Conservation (phyloP, 345 rosid species). For the Nephelium lappaceum region DNA sequence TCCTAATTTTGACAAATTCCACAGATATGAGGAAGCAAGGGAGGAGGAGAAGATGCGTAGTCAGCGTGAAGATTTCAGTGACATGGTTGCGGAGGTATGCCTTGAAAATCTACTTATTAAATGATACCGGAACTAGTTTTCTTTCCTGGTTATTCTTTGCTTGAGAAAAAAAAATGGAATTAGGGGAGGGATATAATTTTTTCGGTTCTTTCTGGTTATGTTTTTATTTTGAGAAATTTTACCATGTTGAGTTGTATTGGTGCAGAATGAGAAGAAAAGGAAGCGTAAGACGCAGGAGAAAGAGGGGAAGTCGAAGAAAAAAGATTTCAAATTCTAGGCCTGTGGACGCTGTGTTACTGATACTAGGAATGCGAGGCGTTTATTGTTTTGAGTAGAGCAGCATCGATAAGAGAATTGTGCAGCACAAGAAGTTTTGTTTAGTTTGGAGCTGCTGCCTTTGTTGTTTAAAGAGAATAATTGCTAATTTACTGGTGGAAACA, state of each 20-base stretch:
- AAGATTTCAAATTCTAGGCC: constrained; percentile 77
- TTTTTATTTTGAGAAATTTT: background rate
- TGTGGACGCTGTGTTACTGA: background rate
- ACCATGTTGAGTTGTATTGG: constrained; percentile 4
- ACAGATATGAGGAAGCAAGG: constrained; percentile 96
- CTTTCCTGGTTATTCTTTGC: too few species aligned
- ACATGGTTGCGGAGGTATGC: constrained; percentile 97
- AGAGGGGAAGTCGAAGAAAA: constrained; percentile 93
- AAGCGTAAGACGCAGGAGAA: constrained; percentile 92
- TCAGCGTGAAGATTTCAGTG: constrained; percentile 95
- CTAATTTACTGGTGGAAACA: background rate
- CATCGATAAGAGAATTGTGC: background rate
- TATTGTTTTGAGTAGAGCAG: background rate
- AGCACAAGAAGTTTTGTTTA: constrained; percentile 3
- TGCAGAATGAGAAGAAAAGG: constrained; percentile 94
- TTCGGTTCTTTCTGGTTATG: background rate
- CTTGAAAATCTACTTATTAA: background rate
- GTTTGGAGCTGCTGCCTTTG: background rate
- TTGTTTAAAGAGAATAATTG: background rate
- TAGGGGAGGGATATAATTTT: background rate
- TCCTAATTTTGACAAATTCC: constrained; percentile 13
- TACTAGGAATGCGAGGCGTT: background rate
- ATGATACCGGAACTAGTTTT: too few species aligned
- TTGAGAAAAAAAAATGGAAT: background rate
- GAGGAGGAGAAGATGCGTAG: constrained; percentile 93